phyloP scores from a whole-genome alignment of 2,329 filamentous ascomycete genomes.

The Fusarium goolgardi region DNA sequence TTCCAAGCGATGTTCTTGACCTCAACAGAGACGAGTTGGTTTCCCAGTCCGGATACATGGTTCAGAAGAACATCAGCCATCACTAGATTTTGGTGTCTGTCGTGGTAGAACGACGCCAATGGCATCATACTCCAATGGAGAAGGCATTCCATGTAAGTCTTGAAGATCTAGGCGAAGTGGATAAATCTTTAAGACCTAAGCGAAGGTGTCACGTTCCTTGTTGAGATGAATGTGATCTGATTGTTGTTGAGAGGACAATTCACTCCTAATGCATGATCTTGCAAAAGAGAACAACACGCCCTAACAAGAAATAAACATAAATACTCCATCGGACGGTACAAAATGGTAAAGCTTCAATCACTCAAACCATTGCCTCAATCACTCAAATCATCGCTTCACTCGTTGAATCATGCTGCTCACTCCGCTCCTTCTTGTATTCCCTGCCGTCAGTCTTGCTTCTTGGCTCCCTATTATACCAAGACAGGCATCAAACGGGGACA shows the following conservation, averaged over 20 bases:
- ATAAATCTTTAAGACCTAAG: no score
- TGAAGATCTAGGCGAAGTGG: not conserved
- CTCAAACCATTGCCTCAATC: not conserved
- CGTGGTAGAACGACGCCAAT: no score
- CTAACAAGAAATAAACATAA: conserved; percentile 2
- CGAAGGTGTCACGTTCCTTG: no score
- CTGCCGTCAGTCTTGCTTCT: conserved; percentile 12
- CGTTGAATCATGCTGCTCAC: conserved; percentile 26
- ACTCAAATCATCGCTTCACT: conserved; percentile 6
- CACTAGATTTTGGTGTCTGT: not conserved
- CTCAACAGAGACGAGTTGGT: no score
- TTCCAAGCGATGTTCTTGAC: not conserved
- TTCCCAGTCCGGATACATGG: no score
- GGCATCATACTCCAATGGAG: not conserved
- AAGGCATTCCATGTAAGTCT: not conserved
- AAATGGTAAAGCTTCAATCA: accelerated
- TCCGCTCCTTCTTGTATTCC: conserved; percentile 18
- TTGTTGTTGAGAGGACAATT: not conserved
- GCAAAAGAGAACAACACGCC: not conserved
- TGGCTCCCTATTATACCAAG: conserved; percentile 16
- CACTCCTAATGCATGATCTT: not conserved
- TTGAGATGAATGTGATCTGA: not conserved
- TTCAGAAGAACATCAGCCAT: no score
- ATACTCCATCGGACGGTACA: not conserved
- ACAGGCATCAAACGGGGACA: not conserved